Evolutionary conservation across 495 filamentous ascomycete species (phyloP), one percentile per base, ranked within the genome.

Genomic region (Cladorrhinum samala): DNA sequence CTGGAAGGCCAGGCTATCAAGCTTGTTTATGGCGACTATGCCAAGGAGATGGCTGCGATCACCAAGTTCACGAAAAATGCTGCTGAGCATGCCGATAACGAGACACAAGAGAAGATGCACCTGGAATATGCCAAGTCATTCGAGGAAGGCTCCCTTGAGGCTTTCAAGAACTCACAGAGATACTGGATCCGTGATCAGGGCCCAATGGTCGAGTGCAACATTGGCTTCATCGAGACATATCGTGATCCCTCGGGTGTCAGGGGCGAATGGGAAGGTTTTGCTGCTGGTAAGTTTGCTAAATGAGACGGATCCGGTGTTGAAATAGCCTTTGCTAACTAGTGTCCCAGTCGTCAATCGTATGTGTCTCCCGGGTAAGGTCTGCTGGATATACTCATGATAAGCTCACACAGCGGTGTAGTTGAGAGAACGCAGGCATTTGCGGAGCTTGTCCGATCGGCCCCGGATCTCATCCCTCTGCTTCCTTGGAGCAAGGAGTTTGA

Each of bases 261-360:
- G 47, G 91, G 88, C n/a, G 93, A 98, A 65, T 98, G 93, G 93
- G 92, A 97, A 68, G 92, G 90, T 1, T 93, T 95, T 61, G 88
- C 87, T 48, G 86, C 87, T 27, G 55, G 59, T 59, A 45, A 45
- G 59, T 54, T 25, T 2, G 18, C 3, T 27, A 23, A 1, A 23
- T 2, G 27, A 23, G n/a, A 7, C 6, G n/a, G n/a, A n/a, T 13
- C 16, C 24, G 1, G 9, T 6, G 6, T 9, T 13, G 16, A 19
- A 37, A 5, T 11, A 2, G 14, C 20, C 21, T 30, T 13, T 46
- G 47, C 56, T 55, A 8, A 50, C 43, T 39, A 49, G 11, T 33
- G 21, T 46, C 11, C 14, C 39, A 57, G 76, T 88, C 58, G 85
- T 88, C 54, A 77, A 77, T 57, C 63, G 71, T 74, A 49, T 19